phyloP scores from a whole-genome alignment of 257 asterid species.

The Voacanga thouarsii region DNA sequence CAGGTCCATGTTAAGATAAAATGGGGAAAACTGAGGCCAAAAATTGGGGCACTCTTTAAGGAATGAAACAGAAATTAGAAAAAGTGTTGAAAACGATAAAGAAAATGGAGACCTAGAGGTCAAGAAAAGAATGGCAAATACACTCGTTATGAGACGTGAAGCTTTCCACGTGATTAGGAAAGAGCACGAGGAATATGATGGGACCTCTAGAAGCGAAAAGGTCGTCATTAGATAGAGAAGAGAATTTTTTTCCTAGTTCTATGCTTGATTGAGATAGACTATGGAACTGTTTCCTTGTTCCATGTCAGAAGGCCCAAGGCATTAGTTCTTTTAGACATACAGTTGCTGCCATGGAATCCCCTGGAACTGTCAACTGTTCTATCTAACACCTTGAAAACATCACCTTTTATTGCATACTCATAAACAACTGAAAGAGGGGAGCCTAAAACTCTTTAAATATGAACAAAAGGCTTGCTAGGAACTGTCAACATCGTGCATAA shows the following conservation, averaged over 20 bases:
- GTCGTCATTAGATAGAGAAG: too few species aligned
- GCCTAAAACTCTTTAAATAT: background rate
- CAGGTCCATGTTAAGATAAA: background rate
- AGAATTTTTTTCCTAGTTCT: too few species aligned
- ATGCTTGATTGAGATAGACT: background rate
- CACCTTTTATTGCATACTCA: background rate
- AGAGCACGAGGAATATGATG: too few species aligned
- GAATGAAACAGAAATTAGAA: background rate
- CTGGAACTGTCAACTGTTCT: background rate
- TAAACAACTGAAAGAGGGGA: background rate
- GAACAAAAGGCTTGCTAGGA: background rate
- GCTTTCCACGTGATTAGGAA: too few species aligned
- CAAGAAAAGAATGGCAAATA: background rate
- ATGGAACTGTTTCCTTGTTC: background rate
- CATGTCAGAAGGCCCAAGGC: background rate
- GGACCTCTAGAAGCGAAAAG: too few species aligned
- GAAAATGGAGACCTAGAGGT: background rate
- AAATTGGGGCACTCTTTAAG: background rate
- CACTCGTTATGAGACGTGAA: background rate
- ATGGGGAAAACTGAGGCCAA: background rate
- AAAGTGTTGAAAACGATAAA: background rate
- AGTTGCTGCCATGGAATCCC: background rate
- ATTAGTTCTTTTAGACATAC: too few species aligned
- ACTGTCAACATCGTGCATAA: background rate
- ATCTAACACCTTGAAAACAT: background rate